Conservation (phyloP, 208 protist species). For the Leishmania gerbilli region DNA sequence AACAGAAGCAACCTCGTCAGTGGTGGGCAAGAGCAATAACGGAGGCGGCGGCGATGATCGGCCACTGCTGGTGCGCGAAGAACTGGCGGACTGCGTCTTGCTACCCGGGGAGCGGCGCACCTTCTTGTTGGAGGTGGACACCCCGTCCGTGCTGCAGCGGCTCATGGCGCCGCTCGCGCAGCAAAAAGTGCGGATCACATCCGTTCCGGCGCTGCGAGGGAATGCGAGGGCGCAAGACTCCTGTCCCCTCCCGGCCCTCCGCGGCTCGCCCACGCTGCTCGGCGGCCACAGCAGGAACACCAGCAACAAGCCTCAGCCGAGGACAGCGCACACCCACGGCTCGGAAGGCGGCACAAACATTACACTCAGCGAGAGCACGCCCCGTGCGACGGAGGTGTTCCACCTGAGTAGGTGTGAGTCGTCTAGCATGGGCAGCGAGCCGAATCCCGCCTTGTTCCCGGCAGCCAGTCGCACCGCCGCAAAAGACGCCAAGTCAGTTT, state of each 20-base stretch:
- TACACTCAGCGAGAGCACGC: not conserved
- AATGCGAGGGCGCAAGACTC: not conserved
- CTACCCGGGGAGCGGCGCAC: slow-evolving; percentile 44
- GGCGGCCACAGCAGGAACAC: not conserved
- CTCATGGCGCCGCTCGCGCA: slow-evolving; percentile 16
- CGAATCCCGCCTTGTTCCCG: not conserved
- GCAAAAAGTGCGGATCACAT: not conserved
- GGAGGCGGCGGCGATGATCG: slow-evolving; percentile 7
- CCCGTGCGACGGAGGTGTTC: not conserved
- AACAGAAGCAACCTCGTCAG: not conserved
- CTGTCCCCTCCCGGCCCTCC: too few relatives aligned
- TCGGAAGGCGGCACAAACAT: not conserved
- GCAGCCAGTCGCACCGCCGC: not conserved
- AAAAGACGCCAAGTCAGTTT: not conserved
- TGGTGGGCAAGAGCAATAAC: not conserved
- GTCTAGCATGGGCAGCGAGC: not conserved
- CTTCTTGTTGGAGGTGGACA: slow-evolving; percentile 34
- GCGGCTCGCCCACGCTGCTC: not conserved
- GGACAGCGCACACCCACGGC: not conserved
- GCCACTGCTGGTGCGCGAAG: slow-evolving; percentile 31
- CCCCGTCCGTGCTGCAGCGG: slow-evolving; percentile 22
- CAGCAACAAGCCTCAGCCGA: not conserved
- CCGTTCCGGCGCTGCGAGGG: not conserved
- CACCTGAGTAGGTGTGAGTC: not conserved
- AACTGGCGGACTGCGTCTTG: slow-evolving; percentile 50